Base-by-base conservation (phyloP, 2,329 filamentous ascomycete genomes). In the Lecanicillium sp. region DNA sequence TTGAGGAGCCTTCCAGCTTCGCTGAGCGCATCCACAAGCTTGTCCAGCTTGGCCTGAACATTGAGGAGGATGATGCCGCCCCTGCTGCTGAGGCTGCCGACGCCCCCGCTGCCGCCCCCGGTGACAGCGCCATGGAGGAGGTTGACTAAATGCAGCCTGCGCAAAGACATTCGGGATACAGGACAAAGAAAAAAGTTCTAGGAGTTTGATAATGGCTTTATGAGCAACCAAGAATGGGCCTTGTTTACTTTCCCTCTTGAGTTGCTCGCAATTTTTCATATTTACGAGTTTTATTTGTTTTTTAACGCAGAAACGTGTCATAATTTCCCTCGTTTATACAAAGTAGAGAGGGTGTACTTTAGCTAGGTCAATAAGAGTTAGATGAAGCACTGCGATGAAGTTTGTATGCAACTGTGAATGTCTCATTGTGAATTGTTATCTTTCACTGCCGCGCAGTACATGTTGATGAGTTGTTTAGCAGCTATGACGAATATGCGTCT, bases 1-100 rank as follows among this genome's bases (percentile, higher is more conserved):
- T 98, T 56, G 92, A 98, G 46, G 92, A 98, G 79, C 92, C 92
- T 49, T 87, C 92, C 55, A 84, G 87, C 69, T 98, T 97, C 65
- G 88, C 92, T 51, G 89, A 96, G 79, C 90, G 92, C 65, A 97
- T 98, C 65, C 90, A 98, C 86, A 96, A 96, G 84, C 88, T 98
- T 51, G 89, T 98, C 50, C 94, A 90, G 54, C 83, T 98, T 47
- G 92, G 92, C 56, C 76, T 98, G 63, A 96, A 97, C 78, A 86
- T 98, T 49, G 90, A 97, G 54, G 90, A 96, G 73, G 80, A 85
- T 42, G 88, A 94, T 69, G 77, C 80, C 42, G 76, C 77, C 41
- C 74, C 81, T 44, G 75, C 72, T 39, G 77, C 75, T 54, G 73
- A 61, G 29, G 62, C 64, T 40, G 79, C 75, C 48, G 83, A 84